Base-by-base conservation (phyloP, 352 stramenopile species). In the Phytophthora pseudosyringae region DNA sequence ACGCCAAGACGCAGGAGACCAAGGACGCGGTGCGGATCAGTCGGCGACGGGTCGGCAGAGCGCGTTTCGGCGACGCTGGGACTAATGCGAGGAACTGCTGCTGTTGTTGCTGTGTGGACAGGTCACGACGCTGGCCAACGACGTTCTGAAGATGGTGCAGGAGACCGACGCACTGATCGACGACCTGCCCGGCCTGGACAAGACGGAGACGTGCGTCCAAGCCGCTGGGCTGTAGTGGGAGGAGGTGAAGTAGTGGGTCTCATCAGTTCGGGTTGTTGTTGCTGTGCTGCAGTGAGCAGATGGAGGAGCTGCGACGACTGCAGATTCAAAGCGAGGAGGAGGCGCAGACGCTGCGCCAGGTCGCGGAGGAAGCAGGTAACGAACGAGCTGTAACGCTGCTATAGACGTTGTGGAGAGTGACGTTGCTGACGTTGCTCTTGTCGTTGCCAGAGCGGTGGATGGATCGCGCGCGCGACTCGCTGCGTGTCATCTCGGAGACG, bases 311-410 rank as follows among this genome's bases (percentile, higher is more conserved):
- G 38, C 81, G 80, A 21, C 78, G 72, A 40, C 71, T 95, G 56
- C 87, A 95, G 68, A 83, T 95, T 43, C 71, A 93, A 60, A 93
- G 87, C 35, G 87, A 95, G 35, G 85, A 95, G 61, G 87, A 95
- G 66, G 85, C 85, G 2, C 83, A 93, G 55, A 94, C 83, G 15
- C 71, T 95, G 59, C 83, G 81, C 52, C 85, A 95, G 69, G 85
- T 91, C 1, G 85, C 83, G 3, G 85, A 91, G 33, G 87, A 95
- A 85, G 87, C 83, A 74, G 83, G 83, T 93, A 58, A 21, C 2
- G 21, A 21, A 21, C 21, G 21, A 21, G 21, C 21, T 21, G 21
- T 21, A 21, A 21, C 21, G 21, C 2, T 21, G 21, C 21, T 21
- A 21, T 21, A 21, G 21, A 21, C 21, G 21, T 21, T 21, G 21